A percentile compares a stretch with the other conserved stretches of the same genome.
Conservation (phyloP, 2,329 filamentous ascomycete genomes). For the Alternaria gaisen region DNA sequence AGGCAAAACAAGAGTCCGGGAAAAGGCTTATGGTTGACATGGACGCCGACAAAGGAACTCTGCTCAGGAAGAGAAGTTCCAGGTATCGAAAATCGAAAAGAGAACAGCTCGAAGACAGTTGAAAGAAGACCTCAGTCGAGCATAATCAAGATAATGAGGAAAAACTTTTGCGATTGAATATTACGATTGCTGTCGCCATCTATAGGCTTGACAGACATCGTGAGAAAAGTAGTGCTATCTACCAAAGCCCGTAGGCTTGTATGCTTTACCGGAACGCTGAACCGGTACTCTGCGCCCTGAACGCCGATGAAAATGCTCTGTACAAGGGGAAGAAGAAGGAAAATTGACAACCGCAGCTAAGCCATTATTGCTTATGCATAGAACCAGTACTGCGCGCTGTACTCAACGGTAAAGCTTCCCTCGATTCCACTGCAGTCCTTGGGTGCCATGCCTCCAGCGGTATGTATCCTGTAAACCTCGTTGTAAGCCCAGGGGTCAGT, state of each 20-base stretch:
- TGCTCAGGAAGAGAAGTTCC: constrained; percentile 38
- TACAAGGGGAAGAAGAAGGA: constrained; percentile 23
- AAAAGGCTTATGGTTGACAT: constrained; percentile 19
- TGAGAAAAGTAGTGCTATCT: constrained; percentile 32
- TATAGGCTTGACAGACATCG: constrained; percentile 28
- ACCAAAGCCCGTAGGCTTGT: constrained; percentile 23
- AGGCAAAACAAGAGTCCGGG: constrained; percentile 22
- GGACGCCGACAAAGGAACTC: constrained; percentile 13
- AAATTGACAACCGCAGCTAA: constrained; percentile 1
- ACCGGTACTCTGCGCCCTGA: constrained; percentile 21
- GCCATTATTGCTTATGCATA: constrained; percentile 41
- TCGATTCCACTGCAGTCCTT: constrained; percentile 73
- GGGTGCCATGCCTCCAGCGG: constrained; percentile 81
- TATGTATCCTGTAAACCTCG: constrained; percentile 84
- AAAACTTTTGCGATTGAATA: constrained; percentile 26
- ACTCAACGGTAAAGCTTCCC: constrained; percentile 75
- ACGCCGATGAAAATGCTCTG: constrained; percentile 47
- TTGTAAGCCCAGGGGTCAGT: constrained; percentile 59
- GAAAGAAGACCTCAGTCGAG: constrained; percentile 6
- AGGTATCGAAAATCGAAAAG: constrained; percentile 39
- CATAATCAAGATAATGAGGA: neutral
- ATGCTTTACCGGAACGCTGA: constrained; percentile 20
- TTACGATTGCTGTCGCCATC: constrained; percentile 28
- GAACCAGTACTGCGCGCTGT: constrained; percentile 82
- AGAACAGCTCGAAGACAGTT: constrained; percentile 30